Base-by-base conservation (phyloP, 805 yeast genomes). In the Wickerhamiella azyma region DNA sequence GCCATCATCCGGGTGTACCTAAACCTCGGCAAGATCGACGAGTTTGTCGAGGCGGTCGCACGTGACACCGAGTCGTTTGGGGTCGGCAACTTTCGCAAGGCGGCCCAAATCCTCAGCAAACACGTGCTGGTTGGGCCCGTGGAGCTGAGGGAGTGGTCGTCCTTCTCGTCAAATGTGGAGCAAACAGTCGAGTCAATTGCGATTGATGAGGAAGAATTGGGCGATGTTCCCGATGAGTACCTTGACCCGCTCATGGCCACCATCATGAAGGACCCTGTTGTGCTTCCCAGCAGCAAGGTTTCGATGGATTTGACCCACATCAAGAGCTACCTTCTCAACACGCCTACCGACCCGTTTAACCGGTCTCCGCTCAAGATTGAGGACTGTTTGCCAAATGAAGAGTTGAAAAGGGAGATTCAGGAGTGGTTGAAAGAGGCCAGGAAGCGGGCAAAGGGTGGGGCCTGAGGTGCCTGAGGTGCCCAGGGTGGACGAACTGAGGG, bases 221-320 rank as follows among this genome's bases (percentile, higher is more conserved):
- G 94, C 21, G 98, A 92, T 45, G 74, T 84, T 14, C 99, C 99
- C 0, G 98, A 92, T 60, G 97, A 92, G 61, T 92, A 80, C 59
- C 73, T 92, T 55, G 99, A 92, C 67, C 99, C 99, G 11, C 74
- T 92, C 56, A 89, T 92, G 97, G 92, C 71, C 62, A 84, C 96
- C 1, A 60, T 92, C 41, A 92, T 92, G 98, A 82, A 79, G 54
- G 94, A 92, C 60, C 99, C 99, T 0, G 98, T 92, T 4, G 80
- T 74, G n/a, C 70, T 92, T 55, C 99, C 99, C 8, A 70, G 83
- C 8, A 85, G 96, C 0, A 81, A 76, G 52, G 76, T 88, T 16
- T 76, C 79, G 41, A 85, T 92, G 55, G 99, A 92, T 61, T 70
- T 94, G 59, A 74, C 92, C 32, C 92, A 96, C 2, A 83, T 92